Conservation (phyloP, 805 yeast genomes). For the Kuraishia molischiana region DNA sequence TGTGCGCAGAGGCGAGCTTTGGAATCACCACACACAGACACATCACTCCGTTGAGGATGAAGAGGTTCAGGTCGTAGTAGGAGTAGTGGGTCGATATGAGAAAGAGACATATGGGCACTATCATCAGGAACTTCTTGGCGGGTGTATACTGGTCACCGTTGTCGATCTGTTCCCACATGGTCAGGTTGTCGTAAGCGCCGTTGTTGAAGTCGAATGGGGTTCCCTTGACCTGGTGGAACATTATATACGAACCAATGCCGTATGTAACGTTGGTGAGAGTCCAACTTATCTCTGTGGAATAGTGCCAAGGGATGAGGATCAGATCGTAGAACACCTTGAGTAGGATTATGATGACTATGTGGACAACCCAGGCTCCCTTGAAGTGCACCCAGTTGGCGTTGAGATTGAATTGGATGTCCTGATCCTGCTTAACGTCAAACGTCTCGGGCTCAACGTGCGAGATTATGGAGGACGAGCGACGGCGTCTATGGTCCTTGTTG, state of each 20-base stretch:
- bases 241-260: slow-evolving; percentile 83
- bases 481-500: slow-evolving; percentile 26
- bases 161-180: slow-evolving; percentile 95
- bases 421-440: slow-evolving; percentile 86
- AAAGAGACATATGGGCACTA: slow-evolving; percentile 87
- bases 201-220: slow-evolving; percentile 92
- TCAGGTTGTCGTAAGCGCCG: slow-evolving; percentile 91
- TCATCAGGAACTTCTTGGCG: slow-evolving; percentile 81
- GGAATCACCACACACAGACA: slow-evolving; percentile 87
- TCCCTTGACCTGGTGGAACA: slow-evolving; percentile 96
- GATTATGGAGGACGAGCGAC: slow-evolving; percentile 83
- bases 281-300: slow-evolving; percentile 83
- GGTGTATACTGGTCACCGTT: slow-evolving; percentile 97
- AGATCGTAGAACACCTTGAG: slow-evolving; percentile 71
- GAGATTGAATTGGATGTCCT: slow-evolving; percentile 76
- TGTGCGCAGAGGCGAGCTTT: slow-evolving; percentile 74
- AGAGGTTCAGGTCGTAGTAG: slow-evolving; percentile 70
- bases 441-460: slow-evolving; percentile 93
- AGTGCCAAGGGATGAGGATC: slow-evolving; percentile 44
- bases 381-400: slow-evolving; percentile 95
- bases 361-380: slow-evolving; percentile 95
- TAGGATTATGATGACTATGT: slow-evolving; percentile 69
- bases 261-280: slow-evolving; percentile 86
- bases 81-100: slow-evolving; percentile 85
- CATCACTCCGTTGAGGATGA: slow-evolving; percentile 69